These are phyloP conservation scores for Alternaria longipes DNA, from an alignment of 2,329 filamentous ascomycete species.

Conservation along the genomic window DNA sequence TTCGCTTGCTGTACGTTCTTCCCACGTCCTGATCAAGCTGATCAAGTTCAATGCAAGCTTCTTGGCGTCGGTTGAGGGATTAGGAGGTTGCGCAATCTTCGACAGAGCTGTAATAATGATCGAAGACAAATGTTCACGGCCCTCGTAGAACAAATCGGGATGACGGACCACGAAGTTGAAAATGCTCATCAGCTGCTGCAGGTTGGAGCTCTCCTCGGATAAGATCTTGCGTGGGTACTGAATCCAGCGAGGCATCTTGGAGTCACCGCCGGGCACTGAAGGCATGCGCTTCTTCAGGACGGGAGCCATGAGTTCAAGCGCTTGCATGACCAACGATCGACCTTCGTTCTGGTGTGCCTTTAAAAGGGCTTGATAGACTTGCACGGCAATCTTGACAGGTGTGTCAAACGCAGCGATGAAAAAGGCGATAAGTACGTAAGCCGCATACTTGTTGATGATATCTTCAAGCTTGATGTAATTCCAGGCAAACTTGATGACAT, in stretches of 20 bases:
- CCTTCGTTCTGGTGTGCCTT: constrained; percentile 96
- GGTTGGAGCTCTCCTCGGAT: constrained; percentile 91
- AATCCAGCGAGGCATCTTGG: constrained; percentile 85
- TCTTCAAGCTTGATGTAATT: constrained; percentile 96
- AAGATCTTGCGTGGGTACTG: constrained; percentile 89
- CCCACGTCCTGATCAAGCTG: constrained; percentile 91
- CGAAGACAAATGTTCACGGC: constrained; percentile 87
- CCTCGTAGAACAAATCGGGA: constrained; percentile 92
- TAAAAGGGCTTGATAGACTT: constrained; percentile 91
- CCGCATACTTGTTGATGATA: constrained; percentile 98
- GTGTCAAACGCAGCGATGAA: constrained; percentile 98
- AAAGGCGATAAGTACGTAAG: constrained; percentile 95
- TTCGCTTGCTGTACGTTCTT: constrained; percentile 79
- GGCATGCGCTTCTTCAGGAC: constrained; percentile 84
- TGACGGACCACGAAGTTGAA: constrained; percentile 96
- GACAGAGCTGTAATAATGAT: constrained; percentile 88
- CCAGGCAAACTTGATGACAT: constrained; percentile 99
- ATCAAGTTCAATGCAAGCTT: constrained; percentile 91
- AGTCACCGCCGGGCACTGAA: constrained; percentile 64
- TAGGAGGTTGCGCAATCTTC: constrained; percentile 85
- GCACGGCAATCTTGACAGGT: constrained; percentile 91
- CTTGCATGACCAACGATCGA: constrained; percentile 89
- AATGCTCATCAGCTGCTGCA: constrained; percentile 95
- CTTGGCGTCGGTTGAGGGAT: constrained; percentile 88
- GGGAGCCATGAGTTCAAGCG: constrained; percentile 92